These are phyloP conservation scores for Rhizophagus clarus DNA, from an alignment of 192 early-diverging fungal genomes.

Conservation along the genomic window DNA sequence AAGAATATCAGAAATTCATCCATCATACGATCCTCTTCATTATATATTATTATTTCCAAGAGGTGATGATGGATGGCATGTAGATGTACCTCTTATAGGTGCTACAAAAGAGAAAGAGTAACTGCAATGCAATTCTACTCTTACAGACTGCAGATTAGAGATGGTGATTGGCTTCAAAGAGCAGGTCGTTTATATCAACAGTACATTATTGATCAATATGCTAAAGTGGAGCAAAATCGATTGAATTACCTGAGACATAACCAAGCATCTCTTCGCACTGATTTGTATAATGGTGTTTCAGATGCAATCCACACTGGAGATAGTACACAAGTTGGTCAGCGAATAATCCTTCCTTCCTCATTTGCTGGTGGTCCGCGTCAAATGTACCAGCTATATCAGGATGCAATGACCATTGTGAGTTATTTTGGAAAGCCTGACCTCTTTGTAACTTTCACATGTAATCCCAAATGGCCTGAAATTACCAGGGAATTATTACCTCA, in stretches of 20 bases:
- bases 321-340: too few relatives aligned
- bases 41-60: constrained; percentile 31
- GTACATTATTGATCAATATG: constrained; percentile 37
- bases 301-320: constrained; percentile 9
- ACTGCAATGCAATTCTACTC: constrained; percentile 23
- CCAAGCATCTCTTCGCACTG: constrained; percentile 7
- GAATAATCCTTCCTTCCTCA: too few relatives aligned
- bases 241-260: constrained; percentile 21
- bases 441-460: too few relatives aligned
- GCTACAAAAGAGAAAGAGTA: neutral
- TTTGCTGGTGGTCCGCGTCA: too few relatives aligned
- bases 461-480: too few relatives aligned
- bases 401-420: too few relatives aligned
- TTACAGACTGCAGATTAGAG: constrained; percentile 30
- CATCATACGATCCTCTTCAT: constrained; percentile 24
- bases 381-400: too few relatives aligned
- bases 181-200: constrained; percentile 33
- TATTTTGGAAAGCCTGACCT: too few relatives aligned
- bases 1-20: constrained; percentile 26
- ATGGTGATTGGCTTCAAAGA: constrained; percentile 14
- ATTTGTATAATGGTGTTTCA: constrained; percentile 18
- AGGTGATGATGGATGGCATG: constrained; percentile 33
- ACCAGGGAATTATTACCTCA: too few relatives aligned
- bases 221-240: constrained; percentile 33
- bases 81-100: neutral